Base-by-base conservation (phyloP, 371 early-diverging fungal genomes). In the Rhizopus delemar region DNA sequence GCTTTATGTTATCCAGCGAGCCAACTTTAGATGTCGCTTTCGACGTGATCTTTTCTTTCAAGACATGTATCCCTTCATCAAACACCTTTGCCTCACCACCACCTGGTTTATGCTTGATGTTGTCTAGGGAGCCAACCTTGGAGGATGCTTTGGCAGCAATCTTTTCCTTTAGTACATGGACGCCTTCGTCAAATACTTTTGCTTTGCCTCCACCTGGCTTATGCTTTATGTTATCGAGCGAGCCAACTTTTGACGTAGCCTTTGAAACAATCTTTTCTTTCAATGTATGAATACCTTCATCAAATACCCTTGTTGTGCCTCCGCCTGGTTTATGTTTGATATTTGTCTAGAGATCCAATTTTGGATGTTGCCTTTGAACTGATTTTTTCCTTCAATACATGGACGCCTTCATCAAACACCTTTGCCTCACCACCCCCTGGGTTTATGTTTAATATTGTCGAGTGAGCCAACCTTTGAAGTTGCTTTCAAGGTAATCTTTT, bases 291-390 rank as follows among this genome's bases (percentile, higher is more conserved):
- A 53, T 28, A 33, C 57, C 62, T 33, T 66, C 66, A 39, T 62
- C 51, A 15, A 63, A 67, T 3, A 67, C 54, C n/a, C 53, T 49
- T 16, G 13, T 49, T 4, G 53, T 43, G 13, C 59, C 63, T 16
- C 63, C 59, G 0, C 60, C 56, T 7, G 64, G 60, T 11, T 64
- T 68, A 36, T 68, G 68, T 16, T 68, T 68, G 12, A 64, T 48
- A 8, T 68, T 68, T 68, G 9, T 68, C 64, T 28, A 64, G 35
- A 0, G 64, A 63, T 8, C 68, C 68, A 0, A 68, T 52, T 45
- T 64, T 63, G 6, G 64, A 52, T 7, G 32, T 53, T 9, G 41
- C 53, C 9, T 58, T 56, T 33, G 46, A 46, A 22, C n/a, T 36
- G 16, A 56, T 58, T 22, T 65, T 65, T 32, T 61, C 56, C 13